Conservation (phyloP, 2,329 filamentous ascomycete genomes). For the Phyllosticta paracitricarpa region DNA sequence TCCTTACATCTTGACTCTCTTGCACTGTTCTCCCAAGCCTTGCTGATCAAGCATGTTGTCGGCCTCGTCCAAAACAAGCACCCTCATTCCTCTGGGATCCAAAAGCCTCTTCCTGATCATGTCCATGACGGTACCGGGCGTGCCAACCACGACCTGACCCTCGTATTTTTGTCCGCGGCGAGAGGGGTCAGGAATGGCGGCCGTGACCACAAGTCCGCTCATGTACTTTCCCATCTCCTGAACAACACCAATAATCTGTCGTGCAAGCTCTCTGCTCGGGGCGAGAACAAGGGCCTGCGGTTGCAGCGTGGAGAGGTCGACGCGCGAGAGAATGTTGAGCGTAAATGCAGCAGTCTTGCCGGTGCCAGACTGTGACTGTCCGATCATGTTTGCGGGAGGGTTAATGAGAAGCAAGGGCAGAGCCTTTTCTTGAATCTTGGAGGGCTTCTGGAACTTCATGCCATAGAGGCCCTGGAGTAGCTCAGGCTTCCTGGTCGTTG, state of each 20-base stretch:
- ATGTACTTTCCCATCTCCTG: conserved; percentile 77
- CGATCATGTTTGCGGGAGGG: conserved; percentile 89
- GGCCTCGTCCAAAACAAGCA: conserved; percentile 89
- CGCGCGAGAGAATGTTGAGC: conserved; percentile 76
- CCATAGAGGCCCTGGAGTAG: conserved; percentile 62
- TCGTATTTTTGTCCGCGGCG: conserved; percentile 59
- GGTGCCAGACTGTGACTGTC: conserved; percentile 97
- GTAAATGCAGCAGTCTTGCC: conserved; percentile 97
- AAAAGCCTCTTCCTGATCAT: conserved; percentile 69
- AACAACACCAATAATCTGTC: conserved; percentile 85
- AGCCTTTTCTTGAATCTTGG: conserved; percentile 94
- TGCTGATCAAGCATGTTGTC: conserved; percentile 98
- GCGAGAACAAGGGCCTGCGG: conserved; percentile 86
- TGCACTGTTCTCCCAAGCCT: conserved; percentile 88
- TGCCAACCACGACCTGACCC: conserved; percentile 79
- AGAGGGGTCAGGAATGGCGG: conserved; percentile 71
- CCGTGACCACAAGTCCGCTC: conserved; percentile 61
- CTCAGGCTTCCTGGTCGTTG: conserved; percentile 29
- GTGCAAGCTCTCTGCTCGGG: conserved; percentile 86
- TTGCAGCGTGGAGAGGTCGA: conserved; percentile 60
- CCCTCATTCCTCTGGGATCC: conserved; percentile 59
- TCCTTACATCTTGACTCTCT: conserved; percentile 74
- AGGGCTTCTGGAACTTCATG: conserved; percentile 88
- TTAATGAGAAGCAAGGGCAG: conserved; percentile 78
- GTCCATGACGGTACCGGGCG: conserved; percentile 86